Evolutionary conservation across 1,139 yeast genomes (phyloP), one percentile per base, ranked within the genome.

Genomic region (Eremothecium cymbalariae): DNA sequence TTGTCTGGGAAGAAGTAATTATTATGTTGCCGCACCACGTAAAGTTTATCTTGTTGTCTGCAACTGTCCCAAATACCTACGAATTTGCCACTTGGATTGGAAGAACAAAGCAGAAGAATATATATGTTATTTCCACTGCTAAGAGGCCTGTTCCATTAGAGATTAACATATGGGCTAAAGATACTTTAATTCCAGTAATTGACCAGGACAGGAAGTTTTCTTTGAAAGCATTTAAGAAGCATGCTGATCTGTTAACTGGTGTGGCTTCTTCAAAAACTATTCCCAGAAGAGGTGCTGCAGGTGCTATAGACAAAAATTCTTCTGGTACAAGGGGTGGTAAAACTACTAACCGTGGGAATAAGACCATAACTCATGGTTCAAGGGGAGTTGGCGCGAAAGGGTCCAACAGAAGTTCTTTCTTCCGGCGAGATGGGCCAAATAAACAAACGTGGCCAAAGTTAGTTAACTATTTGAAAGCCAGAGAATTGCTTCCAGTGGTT

Each of bases 1-100:
- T 90, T 30, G 98, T 90, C 24, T 90, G 99, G 99, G 99, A 90
- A 65, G 99, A 90, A 63, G 93, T 95, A 14, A 90, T 90, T 46
- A 90, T 90, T 43, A 70, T 90, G 63, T 68, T 90, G 37, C 99
- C 99, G 2, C 95, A 88, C 51, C 93, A 90, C 63, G 95, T 93
- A 28, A 83, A 77, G 49, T 79, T 80, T 51, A 90, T 81, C 12
- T 78, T 86, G 48, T 66, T 86, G 45, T 86, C 96, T 9, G 99
- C 99, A 33, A 90, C 99, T 2, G 93, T 90, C 44, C 98, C 99
- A 24, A 90, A 90, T 58, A 95, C 98, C 4, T 82, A 85, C 81
- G 96, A 90, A 57, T 90, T 90, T 66, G 98, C 98, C 7, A 94
- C 88, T 53, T 90, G 99, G 99, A 88, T 90, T 12, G 96, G 98